Base-by-base conservation (phyloP, 257 asterid genomes). In the Capsicum pubescens region DNA sequence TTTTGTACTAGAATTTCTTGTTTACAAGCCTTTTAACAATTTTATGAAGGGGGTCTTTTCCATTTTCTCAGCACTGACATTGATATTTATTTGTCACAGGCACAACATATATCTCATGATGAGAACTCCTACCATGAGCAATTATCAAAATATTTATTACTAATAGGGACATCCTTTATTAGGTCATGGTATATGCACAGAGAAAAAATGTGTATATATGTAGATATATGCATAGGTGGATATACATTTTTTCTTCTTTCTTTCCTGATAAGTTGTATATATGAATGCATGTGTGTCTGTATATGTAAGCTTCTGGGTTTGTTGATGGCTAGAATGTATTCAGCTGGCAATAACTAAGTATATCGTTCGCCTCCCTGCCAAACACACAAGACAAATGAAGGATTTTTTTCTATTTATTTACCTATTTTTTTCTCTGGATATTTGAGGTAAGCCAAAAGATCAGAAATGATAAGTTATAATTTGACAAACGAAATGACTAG, bases 401-500 rank as follows among this genome's bases (percentile, higher is more conserved):
- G 15, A 26, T 26, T 69, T 69, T 68, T 69, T 68, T 69, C 13
- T 54, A 50, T 74, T 12, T 54, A 5, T 76, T 52, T 26, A 8
- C 7, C 10, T 76, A 70, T 77, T 12, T 77, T 14, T 14, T 77
- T 54, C 15, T 77, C 26, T 52, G 9, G 64, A 26, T 21, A 17
- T 55, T 54, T 76, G 14, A 77, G 64, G 12, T 77, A 77, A 76
- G 50, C 64, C 59, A 76, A 54, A 76, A 76, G 46, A 76, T 76
- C 81, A 50, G 50, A 74, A 74, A 32, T 32, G 13, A 50, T 74
- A 50, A 7, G 21, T 13, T 52, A 21, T 26, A 26, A 76, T 54
- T 26, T 54, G 64, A 26, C 81, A 76, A 77, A 77, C 9, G 5
- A 76, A 54, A 54, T 74, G 81, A 56, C 48, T 77, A 8, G 54